Evolutionary conservation across 371 early-diverging fungal genomes (phyloP), one percentile per base, ranked within the genome.

Genomic region (Mucor lusitanicus): DNA sequence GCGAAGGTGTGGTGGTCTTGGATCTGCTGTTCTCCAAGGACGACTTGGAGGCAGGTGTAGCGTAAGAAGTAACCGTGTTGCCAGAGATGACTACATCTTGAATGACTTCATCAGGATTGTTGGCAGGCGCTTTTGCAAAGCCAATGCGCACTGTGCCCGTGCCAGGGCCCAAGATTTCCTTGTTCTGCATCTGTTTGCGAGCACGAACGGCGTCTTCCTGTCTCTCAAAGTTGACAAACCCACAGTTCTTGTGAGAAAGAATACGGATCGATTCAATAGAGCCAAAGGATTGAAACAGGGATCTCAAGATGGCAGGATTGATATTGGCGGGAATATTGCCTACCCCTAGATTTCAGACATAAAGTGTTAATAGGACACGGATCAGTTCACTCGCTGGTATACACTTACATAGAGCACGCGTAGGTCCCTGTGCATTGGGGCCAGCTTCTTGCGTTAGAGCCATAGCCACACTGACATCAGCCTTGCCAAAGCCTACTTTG

Each of bases 191-290:
- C 8, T 84, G 84, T 65, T 90, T 89, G 68, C 93, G 89, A 42
- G 97, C 97, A 28, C 86, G 82, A 48, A 95, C 90, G 7, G 98
- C 95, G 70, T 97, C 95, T 56, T 95, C 95, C 59, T 92, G 83
- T 28, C 78, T 79, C 15, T 88, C 88, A 79, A 96, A 97, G 79
- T 97, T 97, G 68, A 97, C 94, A 76, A 97, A 97, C 0, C 97
- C 98, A 75, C 97, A 97, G 76, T 94, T 95, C 73, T 97, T 97
- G 82, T 95, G 95, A 7, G 94, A 92, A 73, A 97, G 72, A 0
- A 97, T 93, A 5, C 98, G 90, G 19, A 93, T 92, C 3, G 95
- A 95, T 75, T 97, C 98, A 63, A 97, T 92, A 0, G 87, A 65
- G 30, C 98, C 98, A 76, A 86, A 97, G n/a, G 83, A 81, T 25